phyloP scores from a whole-genome alignment of 768 basidiomycete genomes.

The Amanita exitialis region DNA sequence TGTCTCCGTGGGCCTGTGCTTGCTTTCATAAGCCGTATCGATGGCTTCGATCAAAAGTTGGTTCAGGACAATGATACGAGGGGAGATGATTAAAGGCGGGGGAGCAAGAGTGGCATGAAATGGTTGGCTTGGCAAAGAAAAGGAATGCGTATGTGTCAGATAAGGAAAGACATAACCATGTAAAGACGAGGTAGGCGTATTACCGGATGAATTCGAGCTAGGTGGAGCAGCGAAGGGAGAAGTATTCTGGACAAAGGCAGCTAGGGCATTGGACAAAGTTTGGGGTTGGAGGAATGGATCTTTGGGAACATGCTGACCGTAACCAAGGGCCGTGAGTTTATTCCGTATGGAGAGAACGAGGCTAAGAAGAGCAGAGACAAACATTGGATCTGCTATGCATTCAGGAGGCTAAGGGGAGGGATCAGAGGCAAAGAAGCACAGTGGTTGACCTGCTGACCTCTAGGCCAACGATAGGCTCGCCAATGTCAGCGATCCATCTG shows the following conservation, averaged over 20 bases:
- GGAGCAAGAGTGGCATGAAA: constrained; percentile 5
- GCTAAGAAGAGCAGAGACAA: constrained; percentile 62
- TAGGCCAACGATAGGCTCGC: constrained; percentile 46
- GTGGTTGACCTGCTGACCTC: constrained; percentile 36
- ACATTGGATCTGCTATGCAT: constrained; percentile 61
- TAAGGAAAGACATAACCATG: constrained; percentile 5
- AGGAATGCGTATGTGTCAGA: constrained; percentile 1
- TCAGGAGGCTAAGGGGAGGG: constrained; percentile 45
- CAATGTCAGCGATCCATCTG: constrained; percentile 58
- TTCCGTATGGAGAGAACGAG: constrained; percentile 60
- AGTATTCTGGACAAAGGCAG: constrained; percentile 19
- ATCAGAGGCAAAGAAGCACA: constrained; percentile 2
- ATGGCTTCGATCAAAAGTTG: constrained; percentile 38
- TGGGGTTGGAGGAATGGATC: constrained; percentile 73
- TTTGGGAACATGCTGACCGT: constrained; percentile 41
- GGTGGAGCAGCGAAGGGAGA: constrained; percentile 13
- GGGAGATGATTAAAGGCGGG: constrained; percentile 1
- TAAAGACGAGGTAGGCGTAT: neutral
- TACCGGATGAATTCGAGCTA: constrained; percentile 13
- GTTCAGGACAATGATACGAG: constrained; percentile 22
- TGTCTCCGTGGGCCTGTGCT: constrained; percentile 34
- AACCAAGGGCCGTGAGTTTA: constrained; percentile 52
- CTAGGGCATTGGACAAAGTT: constrained; percentile 42
- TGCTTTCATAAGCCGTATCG: constrained; percentile 36
- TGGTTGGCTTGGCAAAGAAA: constrained; percentile 9